Base-by-base conservation (phyloP, 2,329 filamentous ascomycete genomes). In the Fusarium napiforme region DNA sequence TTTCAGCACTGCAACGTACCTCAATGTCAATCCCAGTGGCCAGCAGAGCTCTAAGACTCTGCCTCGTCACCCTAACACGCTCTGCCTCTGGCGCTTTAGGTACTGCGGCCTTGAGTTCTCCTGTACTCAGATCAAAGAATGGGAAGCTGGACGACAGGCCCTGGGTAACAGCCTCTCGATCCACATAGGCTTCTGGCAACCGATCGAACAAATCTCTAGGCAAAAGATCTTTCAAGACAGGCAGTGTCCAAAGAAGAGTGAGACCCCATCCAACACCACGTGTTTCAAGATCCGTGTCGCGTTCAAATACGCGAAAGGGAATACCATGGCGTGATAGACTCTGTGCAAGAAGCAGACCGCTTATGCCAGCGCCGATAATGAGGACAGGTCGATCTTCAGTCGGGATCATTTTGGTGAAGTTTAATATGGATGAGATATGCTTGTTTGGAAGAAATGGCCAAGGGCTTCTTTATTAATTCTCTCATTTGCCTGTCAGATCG, bases 201-300 rank as follows among this genome's bases (percentile, higher is more conserved):
- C 83, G 83, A 5, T 77, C 75, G 7, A 85, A 63, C 11, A 90
- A 78, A 18, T 85, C 79, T 0, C 83, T 77, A 0, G 89, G 87
- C 34, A 92, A 81, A 28, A 91, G 82, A 12, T 82, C 77, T 49
- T 86, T 83, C 45, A 92, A 81, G 4, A 83, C 84, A 0, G 86
- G 83, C 15, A 91, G 83, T 9, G 87, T 88, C 89, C 89, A 92
- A 77, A 91, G 88, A 64, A 92, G 82, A 1, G 89, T 91, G 64
- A 92, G 81, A 7, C 89, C 90, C 91, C 90, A 92, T 69, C 90
- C 89, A 8, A 84, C 82, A 26, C 81, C 87, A 37, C 85, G 87
- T 34, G 83, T 83, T 64, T 79, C 82, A 46, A 87, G 81, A 45
- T 86, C 83, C 9, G 76, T 64, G 71, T 88, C 85, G n/a, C 87